Percentiles rank a stretch among this genome's conserved stretches.
Evolutionary conservation across 768 basidiomycete species (phyloP).

Genomic region (Trametes cubensis): DNA sequence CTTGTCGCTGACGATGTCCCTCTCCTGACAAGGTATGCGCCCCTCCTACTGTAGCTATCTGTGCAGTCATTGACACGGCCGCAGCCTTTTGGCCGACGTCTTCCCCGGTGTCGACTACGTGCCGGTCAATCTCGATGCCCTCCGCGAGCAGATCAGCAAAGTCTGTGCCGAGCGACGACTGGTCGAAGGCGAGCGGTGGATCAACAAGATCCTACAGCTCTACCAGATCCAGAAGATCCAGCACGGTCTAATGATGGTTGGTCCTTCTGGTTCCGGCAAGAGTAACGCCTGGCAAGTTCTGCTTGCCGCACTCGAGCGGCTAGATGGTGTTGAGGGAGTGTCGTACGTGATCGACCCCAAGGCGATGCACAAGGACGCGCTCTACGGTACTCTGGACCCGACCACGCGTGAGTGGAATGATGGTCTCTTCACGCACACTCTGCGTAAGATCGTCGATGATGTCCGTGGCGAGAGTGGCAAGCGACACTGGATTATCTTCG

Average conservation of each 20-base stretch:
- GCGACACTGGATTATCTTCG: constrained; percentile 99
- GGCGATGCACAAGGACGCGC: constrained; percentile 97
- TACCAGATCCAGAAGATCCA: constrained; percentile 99
- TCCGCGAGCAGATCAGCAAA: constrained; percentile 82
- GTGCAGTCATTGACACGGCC: constrained; percentile 10
- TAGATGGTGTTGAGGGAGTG: constrained; percentile 91
- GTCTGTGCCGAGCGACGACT: constrained; percentile 87
- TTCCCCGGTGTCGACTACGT: constrained; percentile 95
- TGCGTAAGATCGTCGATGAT: constrained; percentile 97
- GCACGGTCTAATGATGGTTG: constrained; percentile 99
- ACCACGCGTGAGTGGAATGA: constrained; percentile 99
- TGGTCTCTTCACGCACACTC: constrained; percentile 95
- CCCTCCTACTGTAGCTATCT: background rate
- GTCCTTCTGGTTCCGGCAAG: constrained; percentile 95
- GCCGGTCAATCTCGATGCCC: constrained; percentile 83
- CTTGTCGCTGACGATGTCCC: constrained; percentile 97
- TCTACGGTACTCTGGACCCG: constrained; percentile 95
- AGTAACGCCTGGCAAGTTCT: constrained; percentile 97
- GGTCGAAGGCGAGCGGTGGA: constrained; percentile 87
- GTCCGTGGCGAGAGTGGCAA: constrained; percentile 96
- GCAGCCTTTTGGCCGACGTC: constrained; percentile 89
- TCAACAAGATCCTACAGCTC: constrained; percentile 93
- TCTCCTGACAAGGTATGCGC: constrained; percentile 79
- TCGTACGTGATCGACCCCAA: constrained; percentile 98
- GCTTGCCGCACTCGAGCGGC: constrained; percentile 82